phyloP scores from a whole-genome alignment of 495 filamentous ascomycete species.

The Haplographium delicatum region DNA sequence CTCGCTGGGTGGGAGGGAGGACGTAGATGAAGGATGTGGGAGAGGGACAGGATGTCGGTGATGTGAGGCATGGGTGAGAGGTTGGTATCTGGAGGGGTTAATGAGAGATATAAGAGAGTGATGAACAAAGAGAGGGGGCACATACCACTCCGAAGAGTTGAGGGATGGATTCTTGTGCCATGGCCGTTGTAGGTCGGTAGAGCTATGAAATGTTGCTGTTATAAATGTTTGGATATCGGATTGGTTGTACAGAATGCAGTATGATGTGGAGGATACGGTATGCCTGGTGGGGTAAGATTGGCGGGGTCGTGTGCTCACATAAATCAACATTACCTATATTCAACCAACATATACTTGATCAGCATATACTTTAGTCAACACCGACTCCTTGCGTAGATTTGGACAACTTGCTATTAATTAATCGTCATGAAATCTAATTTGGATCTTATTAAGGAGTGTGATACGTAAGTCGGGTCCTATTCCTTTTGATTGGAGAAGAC shows the following conservation, averaged over 20 bases:
- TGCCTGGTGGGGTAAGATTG: too few species aligned
- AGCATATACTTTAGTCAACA: too few species aligned
- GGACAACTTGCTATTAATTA: too few species aligned
- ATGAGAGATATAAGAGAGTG: neutral
- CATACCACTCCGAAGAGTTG: constrained; percentile 22
- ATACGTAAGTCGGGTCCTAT: constrained; percentile 45
- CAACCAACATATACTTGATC: too few species aligned
- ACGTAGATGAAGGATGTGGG: constrained; percentile 39
- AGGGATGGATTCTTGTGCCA: constrained; percentile 18
- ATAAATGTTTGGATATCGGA: neutral
- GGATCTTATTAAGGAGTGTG: constrained; percentile 53
- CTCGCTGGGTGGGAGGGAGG: constrained; percentile 29
- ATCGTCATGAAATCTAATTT: constrained; percentile 49
- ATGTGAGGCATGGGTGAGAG: constrained; percentile 40
- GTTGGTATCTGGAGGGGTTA: constrained; percentile 34
- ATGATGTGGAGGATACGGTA: too few species aligned
- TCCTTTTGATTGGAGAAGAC: too few species aligned
- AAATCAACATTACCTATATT: too few species aligned
- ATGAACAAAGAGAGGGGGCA: constrained; percentile 3
- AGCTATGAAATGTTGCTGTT: constrained; percentile 8
- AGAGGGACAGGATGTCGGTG: constrained; percentile 35
- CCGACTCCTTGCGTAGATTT: too few species aligned
- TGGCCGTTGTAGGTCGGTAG: neutral
- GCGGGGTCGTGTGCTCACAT: too few species aligned
- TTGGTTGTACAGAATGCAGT: too few species aligned